Evolutionary conservation across 176 grass and related monocot genomes (phyloP), one percentile per base, ranked within the genome.

Genomic region (Lolium multiflorum): DNA sequence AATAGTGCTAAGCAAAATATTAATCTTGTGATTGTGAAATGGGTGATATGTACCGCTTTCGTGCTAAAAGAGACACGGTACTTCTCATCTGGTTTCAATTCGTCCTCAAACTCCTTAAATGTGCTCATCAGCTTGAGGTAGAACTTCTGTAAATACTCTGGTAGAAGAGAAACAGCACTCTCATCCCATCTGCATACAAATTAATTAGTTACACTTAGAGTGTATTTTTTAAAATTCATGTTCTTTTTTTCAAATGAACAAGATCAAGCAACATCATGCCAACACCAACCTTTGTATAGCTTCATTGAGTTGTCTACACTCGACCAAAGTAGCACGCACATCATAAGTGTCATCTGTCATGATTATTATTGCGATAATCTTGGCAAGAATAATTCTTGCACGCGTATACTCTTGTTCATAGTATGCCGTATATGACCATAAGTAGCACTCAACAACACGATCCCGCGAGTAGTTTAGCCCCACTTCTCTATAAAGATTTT

Each of bases 281-380:
- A 71, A 73, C 18, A 41, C 44, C 47, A 57, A 91, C 89, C 89
- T 91, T 56, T 88, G 79, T 64, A 91, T 78, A 60, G 86, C 73
- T 82, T 88, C 73, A 60, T 76, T 85, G 15, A 91, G 48, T 5
- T 75, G 81, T 70, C 26, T 44, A 28, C 51, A 87, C 65, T 91
- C 89, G 58, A 81, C 81, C 24, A 85, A 41, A 55, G 89, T 91
- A 47, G 74, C 85, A 70, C 71, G 86, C 11, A 87, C 54, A 63
- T 91, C 86, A 0, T 88, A 88, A 17, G 79, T 88, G 44, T 91
- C 89, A 44, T 91, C 85, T 17, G 71, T 58, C 75, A 91, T 24
- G 46, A 71, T 66, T 71, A 88, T 83, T 21, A 91, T 10, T 26
- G 79, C 58, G 4, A 88, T 72, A 24, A 69, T 70, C 75, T 91